Evolutionary conservation across 2,329 filamentous ascomycete species (phyloP), one percentile per base, ranked within the genome.

Genomic region (Capronia epimyces): DNA sequence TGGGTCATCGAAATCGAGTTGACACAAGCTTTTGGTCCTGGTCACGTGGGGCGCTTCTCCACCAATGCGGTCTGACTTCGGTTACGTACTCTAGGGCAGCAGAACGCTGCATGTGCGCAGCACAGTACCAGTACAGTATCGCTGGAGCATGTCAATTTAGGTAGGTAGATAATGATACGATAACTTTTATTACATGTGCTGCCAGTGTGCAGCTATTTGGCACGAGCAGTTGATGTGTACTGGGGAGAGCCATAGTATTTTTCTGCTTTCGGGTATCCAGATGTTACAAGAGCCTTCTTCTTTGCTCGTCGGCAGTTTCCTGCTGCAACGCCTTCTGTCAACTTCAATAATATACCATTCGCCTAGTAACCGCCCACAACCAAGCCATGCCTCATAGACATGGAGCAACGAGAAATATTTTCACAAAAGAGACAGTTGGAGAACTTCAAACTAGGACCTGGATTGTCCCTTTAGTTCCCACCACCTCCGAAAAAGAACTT

Each of bases 401-500:
- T n/a, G n/a, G n/a, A n/a, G n/a, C 15, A 36, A 39, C 16, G n/a
- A n/a, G n/a, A n/a, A 21, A 39, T 9, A 39, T 7, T 21, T 39
- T 9, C 5, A 39, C 36, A 39, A 39, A 20, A 8, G 36, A 39
- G 16, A 39, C 20, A 13, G 4, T 13, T 39, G 36, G 36, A 39
- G 20, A 20, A 13, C 20, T 21, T 13, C 15, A 15, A 16, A 21
- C 3, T 5, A 39, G 20, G 12, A 6, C 29, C 29, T 20, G 16
- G 8, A 39, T 22, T 5, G 9, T 5, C 15, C 31, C 12, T 20
- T 51, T 50, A 46, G 15, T 32, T 42, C 42, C 43, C 46, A n/a
- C 39, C 45, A 34, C 53, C 49, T 27, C 48, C 57, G 29, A 58
- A 57, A 8, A 49, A 25, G 3, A 37, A 37, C 2, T 51, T 56